Percentiles rank a stretch among this genome's conserved stretches.
Evolutionary conservation across 2,329 filamentous ascomycete species (phyloP).

Genomic region (Knufia petricola): DNA sequence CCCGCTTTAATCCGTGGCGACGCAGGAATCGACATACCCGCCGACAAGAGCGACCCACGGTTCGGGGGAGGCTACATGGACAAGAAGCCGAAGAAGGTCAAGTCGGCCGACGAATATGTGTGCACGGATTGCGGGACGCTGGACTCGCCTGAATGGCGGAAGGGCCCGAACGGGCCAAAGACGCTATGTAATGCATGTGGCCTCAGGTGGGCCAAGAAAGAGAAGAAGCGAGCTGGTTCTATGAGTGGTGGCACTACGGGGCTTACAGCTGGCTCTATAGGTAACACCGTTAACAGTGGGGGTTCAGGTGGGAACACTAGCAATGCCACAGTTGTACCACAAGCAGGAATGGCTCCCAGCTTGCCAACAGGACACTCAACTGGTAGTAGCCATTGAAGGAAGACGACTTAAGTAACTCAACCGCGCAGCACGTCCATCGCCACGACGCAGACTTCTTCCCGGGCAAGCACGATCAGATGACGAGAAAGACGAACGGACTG

Average conservation of each 20-base stretch:
- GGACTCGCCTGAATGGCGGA: constrained; percentile 92
- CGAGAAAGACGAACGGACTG: too few relatives aligned
- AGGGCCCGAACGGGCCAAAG: constrained; percentile 85
- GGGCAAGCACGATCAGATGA: too few relatives aligned
- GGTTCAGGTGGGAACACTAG: background rate
- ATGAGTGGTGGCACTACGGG: constrained; percentile 5
- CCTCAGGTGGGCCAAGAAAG: constrained; percentile 60
- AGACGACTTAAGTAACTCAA: too few relatives aligned
- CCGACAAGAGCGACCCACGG: constrained; percentile 56
- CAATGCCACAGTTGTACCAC: background rate
- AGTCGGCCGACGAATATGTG: constrained; percentile 75
- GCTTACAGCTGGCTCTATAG: background rate
- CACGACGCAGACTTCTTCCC: too few relatives aligned
- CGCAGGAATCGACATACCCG: constrained; percentile 71
- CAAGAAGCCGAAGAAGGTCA: constrained; percentile 73
- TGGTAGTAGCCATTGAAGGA: background rate
- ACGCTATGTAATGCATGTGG: constrained; percentile 94
- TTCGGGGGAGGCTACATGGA: constrained; percentile 44
- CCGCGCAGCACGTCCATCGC: too few relatives aligned
- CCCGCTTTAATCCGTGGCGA: constrained; percentile 76
- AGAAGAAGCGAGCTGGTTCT: constrained; percentile 53
- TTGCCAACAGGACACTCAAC: background rate
- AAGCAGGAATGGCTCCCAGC: background rate
- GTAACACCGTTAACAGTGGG: background rate
- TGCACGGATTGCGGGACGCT: constrained; percentile 92